phyloP scores from a whole-genome alignment of 352 stramenopile species.

The Phytophthora macrochlamydospora region DNA sequence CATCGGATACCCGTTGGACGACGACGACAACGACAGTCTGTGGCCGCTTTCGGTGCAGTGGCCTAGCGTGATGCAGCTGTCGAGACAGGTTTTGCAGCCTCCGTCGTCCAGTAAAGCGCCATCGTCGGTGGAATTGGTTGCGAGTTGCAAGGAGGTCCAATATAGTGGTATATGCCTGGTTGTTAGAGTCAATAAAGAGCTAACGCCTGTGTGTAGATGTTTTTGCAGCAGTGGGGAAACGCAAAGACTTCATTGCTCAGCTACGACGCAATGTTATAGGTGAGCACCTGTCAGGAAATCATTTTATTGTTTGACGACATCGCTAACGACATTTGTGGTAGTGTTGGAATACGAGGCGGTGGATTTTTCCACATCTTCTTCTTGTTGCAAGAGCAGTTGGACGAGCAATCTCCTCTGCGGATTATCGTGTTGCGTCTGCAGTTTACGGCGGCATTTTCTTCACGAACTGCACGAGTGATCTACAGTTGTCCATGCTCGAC shows the following conservation, averaged over 20 bases:
- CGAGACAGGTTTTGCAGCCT: constrained; percentile 45
- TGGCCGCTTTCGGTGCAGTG: constrained; percentile 42
- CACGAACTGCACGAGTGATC: constrained; percentile 45
- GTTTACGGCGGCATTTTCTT: constrained; percentile 50
- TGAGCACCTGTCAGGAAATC: constrained; percentile 4
- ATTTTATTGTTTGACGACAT: not conserved
- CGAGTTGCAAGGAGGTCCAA: constrained; percentile 42
- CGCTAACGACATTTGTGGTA: constrained; percentile 15
- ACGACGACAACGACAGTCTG: constrained; percentile 8
- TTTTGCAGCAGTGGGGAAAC: constrained; percentile 44
- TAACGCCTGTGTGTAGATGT: constrained; percentile 32
- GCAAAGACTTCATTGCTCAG: constrained; percentile 44
- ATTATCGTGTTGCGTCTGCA: constrained; percentile 45
- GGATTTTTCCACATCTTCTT: constrained; percentile 56
- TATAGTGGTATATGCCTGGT: not conserved
- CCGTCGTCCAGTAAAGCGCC: constrained; percentile 25
- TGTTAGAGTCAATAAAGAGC: no score
- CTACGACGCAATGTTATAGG: constrained; percentile 39
- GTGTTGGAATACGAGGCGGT: constrained; percentile 58
- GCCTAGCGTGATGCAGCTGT: constrained; percentile 35
- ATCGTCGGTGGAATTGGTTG: constrained; percentile 45
- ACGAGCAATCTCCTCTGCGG: constrained; percentile 34
- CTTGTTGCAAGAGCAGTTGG: constrained; percentile 53
- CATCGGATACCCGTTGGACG: constrained; percentile 29
- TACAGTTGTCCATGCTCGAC: constrained; percentile 41